Base-by-base conservation (phyloP, 805 yeast genomes). In the Hanseniaspora thailandica region DNA sequence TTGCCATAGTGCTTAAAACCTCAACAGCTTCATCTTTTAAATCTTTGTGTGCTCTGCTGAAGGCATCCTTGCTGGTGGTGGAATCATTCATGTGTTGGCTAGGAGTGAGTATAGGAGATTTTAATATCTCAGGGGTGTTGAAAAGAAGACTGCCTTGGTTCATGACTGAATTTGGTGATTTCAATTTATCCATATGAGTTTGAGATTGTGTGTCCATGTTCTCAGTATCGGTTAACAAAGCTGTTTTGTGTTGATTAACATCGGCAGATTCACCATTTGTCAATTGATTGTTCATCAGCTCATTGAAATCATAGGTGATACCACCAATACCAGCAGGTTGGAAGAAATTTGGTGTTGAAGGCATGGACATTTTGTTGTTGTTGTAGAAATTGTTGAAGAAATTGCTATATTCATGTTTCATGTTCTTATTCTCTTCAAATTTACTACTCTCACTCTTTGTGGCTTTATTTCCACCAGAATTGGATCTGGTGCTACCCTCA, bases 291-390 rank as follows among this genome's bases (percentile, higher is more conserved):
- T n/a, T 28, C 20, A 62, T 44, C 10, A 64, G 41, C 30, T 64
- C 67, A 53, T 63, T 65, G 23, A 63, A 57, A 45, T 64, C 66
- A 46, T 63, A 64, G 3, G 63, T 61, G 5, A 64, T 60, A 54
- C 68, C 68, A 47, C 66, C 66, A 22, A 63, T 59, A 15, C 66
- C 66, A 7, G 65, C 66, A 1, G 62, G 60, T 33, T 63, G 61
- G 33, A 63, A 61, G 51, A 55, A 59, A 4, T 63, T 63, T 59
- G 26, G 49, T 38, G 49, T 51, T 56, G 35, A 55, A 50, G 54
- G 58, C 60, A 46, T 38, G 43, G 36, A 47, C 35, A 52, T 25
- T 33, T 56, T 56, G 54, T 45, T 52, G 55, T 26, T 50, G 46
- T 52, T 35, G 55, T 46, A 33, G 57, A 30, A 55, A 55, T 13